phyloP scores from a whole-genome alignment of 306 rosid species.

The Begonia loranthoides region DNA sequence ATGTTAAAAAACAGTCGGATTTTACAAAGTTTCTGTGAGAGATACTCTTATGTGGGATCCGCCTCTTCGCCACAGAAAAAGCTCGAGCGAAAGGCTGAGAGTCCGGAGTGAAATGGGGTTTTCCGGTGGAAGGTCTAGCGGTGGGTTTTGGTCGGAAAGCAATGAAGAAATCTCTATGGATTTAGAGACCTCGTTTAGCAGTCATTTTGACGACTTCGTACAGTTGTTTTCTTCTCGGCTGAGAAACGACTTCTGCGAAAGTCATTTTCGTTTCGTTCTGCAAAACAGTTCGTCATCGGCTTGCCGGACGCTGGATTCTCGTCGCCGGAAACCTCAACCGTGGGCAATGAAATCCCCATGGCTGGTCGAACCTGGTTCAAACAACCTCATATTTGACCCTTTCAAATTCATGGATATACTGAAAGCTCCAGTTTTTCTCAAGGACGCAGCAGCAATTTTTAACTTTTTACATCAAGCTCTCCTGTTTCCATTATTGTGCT shows the following conservation, averaged over 20 bases:
- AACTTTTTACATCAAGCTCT: too few species aligned
- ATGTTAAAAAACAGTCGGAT: too few species aligned
- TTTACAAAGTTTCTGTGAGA: slow-evolving; percentile 6
- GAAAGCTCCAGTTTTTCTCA: too few species aligned
- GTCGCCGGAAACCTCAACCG: slow-evolving; percentile 50
- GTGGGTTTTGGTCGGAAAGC: slow-evolving; percentile 10
- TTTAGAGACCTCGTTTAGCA: slow-evolving; percentile 9
- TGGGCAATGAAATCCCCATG: too few species aligned
- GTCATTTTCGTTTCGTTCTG: slow-evolving; percentile 64
- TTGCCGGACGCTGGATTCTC: slow-evolving; percentile 47
- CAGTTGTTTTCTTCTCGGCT: background rate
- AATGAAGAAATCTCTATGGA: slow-evolving; percentile 10
- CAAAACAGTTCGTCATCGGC: slow-evolving; percentile 33
- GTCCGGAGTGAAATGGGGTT: slow-evolving; percentile 2
- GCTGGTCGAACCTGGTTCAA: too few species aligned
- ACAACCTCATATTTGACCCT: too few species aligned
- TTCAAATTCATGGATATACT: too few species aligned
- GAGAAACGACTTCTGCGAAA: slow-evolving; percentile 26
- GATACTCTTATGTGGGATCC: slow-evolving; percentile 8
- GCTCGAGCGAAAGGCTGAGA: slow-evolving; percentile 4
- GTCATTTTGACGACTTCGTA: slow-evolving; percentile 6
- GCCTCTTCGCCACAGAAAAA: slow-evolving; percentile 14
- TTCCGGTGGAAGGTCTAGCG: slow-evolving; percentile 8
- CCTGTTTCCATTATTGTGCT: slow-evolving; percentile 7
- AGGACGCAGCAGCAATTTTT: slow-evolving; percentile 15